phyloP scores from a whole-genome alignment of 768 basidiomycete genomes.

The Boletus sp. region DNA sequence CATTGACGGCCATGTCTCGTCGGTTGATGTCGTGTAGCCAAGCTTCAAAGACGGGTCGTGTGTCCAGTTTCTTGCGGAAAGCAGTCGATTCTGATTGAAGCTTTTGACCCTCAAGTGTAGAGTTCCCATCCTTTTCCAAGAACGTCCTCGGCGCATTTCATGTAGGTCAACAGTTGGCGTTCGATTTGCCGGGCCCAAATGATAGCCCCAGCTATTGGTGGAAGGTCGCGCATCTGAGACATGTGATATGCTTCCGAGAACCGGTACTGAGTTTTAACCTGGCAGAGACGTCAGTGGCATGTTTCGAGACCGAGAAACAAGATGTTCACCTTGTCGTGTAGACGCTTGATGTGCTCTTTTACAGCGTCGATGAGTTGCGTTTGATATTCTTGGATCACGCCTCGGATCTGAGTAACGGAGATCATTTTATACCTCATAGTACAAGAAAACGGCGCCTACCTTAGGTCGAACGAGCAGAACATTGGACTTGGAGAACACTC shows the following conservation, averaged over 20 bases:
- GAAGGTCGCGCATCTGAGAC: constrained; percentile 97
- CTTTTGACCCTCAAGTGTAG: constrained; percentile 98
- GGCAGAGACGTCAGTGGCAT: constrained; percentile 1
- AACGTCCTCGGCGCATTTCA: constrained; percentile 99
- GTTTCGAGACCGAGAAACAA: neutral
- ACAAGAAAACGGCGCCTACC: constrained; percentile 42
- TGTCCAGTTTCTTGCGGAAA: constrained; percentile 96
- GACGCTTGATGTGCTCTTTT: constrained; percentile 93
- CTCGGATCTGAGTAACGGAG: constrained; percentile 65
- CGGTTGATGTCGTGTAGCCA: constrained; percentile 96
- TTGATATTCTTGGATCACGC: constrained; percentile 99
- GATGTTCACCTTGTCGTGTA: constrained; percentile 79
- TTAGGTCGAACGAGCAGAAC: constrained; percentile 94
- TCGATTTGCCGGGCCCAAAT: constrained; percentile 99
- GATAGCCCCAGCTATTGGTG: constrained; percentile 97
- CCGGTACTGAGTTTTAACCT: constrained; percentile 97
- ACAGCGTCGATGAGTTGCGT: constrained; percentile 98
- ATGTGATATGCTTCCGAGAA: constrained; percentile 96
- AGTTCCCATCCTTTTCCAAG: constrained; percentile 98
- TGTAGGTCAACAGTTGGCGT: constrained; percentile 91
- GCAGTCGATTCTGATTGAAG: constrained; percentile 88
- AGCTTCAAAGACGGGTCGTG: constrained; percentile 89
- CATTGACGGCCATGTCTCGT: constrained; percentile 88
- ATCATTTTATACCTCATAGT: neutral
- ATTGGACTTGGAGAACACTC: constrained; percentile 98